Base-by-base conservation (phyloP, 1,284 basidiomycete species). In the Ceratobasidium sp. region DNA sequence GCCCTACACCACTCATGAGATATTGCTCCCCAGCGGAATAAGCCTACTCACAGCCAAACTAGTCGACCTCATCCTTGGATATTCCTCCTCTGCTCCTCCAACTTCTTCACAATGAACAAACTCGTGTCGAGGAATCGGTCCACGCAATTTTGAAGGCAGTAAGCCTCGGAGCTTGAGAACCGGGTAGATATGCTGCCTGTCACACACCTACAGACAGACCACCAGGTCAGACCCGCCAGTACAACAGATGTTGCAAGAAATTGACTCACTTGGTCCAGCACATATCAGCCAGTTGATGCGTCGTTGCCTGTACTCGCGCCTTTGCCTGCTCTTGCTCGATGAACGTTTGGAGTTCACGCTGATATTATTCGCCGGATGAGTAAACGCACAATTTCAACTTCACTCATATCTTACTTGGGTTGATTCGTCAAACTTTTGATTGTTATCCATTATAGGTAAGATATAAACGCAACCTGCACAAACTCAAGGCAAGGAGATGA, bases 51-150 rank as follows among this genome's bases (percentile, higher is more conserved):
- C 51, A 58, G 44, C 18, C 12, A 36, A 59, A 16, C 33, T 33
- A 56, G 38, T 66, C 42, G 33, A 23, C 51, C 66, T 11, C 54
- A 38, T 16, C 66, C 66, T 61, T 36, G 63, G 75, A 76, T 78
- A 77, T 74, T 77, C 77, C 75, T 77, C 83, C 84, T 82, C 73
- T 83, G 86, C 73, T 84, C 81, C 80, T 96, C 91, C 72, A 98
- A 86, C 79, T 89, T 87, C 78, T 88, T 88, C 75, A 98, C 89
- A 82, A 96, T 86, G 82, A 87, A 94, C 63, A 95, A 81, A 77
- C 90, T 94, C n/a, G 92, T 90, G 82, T 98, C 96, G 76, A 98
- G 84, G 84, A 98, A 98, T 72, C 96, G 86, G 76, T 95, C 94
- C 58, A 97, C 95, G 78, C 95, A 98, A 82, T 96, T 96, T 74